Evolutionary conservation across 176 grass and related monocot species (phyloP).

Genomic region (Saccharum spontaneum): DNA sequence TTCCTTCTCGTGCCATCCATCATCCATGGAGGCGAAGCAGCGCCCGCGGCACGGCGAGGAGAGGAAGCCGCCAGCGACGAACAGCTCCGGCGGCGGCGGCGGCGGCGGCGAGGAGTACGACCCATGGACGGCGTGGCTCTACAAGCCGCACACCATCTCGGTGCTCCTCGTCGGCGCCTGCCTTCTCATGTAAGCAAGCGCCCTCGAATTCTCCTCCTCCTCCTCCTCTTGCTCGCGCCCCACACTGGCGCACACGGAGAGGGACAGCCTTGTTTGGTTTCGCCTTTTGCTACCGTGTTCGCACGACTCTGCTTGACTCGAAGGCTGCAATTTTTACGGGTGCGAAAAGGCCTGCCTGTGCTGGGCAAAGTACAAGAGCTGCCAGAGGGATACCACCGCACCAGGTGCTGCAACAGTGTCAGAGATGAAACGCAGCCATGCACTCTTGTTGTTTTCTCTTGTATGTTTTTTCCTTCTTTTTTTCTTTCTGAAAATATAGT

Average conservation of each 20-base stretch:
- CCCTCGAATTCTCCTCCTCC: constrained; percentile 24
- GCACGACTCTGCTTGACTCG: not conserved
- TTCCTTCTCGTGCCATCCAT: not conserved
- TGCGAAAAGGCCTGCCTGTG: constrained; percentile 3
- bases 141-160: constrained; percentile 92
- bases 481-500: not conserved
- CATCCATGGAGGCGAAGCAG: constrained; percentile 40
- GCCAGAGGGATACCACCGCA: constrained; percentile 25
- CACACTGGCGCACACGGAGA: not conserved
- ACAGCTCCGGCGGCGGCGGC: not conserved
- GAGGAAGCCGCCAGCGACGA: not conserved
- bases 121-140: constrained; percentile 99
- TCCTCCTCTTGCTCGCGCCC: not conserved
- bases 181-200: constrained; percentile 77
- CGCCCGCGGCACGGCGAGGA: constrained; percentile 41
- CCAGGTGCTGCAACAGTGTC: constrained; percentile 49
- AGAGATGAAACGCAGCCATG: constrained; percentile 37
- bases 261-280: constrained; percentile 3
- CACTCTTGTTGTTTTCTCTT: not conserved
- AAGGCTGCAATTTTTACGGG: constrained; percentile 5
- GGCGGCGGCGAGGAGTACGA: constrained; percentile 59
- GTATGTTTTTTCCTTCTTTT: not conserved
- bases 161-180: constrained; percentile 86
- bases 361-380: constrained; percentile 41
- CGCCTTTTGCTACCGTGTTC: not conserved